Percentiles rank a stretch among this genome's conserved stretches.
Evolutionary conservation across 106 monocot genomes (phyloP).

Genomic region (Platanthera guangdongensis): DNA sequence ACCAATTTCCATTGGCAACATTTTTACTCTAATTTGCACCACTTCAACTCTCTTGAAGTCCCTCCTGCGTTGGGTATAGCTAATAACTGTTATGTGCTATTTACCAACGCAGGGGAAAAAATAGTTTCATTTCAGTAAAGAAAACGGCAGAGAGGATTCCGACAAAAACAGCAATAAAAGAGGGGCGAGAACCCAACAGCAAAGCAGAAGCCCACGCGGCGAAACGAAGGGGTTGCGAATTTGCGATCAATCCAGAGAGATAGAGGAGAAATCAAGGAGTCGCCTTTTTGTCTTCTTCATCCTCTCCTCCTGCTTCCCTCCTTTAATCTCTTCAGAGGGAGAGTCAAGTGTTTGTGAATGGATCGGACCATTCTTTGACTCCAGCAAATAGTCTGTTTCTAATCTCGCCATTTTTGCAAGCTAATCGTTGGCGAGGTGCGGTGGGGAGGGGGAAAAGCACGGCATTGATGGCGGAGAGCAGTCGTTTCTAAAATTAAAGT

Average conservation of each 20-base stretch:
- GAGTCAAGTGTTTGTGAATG: background rate
- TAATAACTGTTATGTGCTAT: too few relatives aligned
- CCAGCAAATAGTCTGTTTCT: background rate
- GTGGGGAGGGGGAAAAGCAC: background rate
- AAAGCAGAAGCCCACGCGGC: conserved; percentile 10
- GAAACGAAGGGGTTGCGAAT: conserved; percentile 6
- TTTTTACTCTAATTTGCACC: too few relatives aligned
- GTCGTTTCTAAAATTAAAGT: conserved; percentile 8
- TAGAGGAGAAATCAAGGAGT: background rate
- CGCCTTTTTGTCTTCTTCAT: background rate
- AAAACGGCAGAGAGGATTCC: background rate
- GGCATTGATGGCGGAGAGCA: conserved; percentile 3
- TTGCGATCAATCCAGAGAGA: background rate
- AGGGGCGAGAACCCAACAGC: background rate
- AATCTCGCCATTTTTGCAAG: background rate
- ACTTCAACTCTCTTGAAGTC: too few relatives aligned
- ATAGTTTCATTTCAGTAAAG: background rate
- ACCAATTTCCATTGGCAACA: too few relatives aligned
- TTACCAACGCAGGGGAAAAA: too few relatives aligned
- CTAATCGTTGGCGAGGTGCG: background rate
- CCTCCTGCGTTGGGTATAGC: too few relatives aligned
- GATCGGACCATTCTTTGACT: background rate
- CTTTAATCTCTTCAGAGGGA: background rate
- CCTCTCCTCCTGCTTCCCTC: background rate
- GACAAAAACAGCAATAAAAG: conserved; percentile 1